Base-by-base conservation (phyloP, 75 land plant genomes). In the Isoetes taiwanensis region DNA sequence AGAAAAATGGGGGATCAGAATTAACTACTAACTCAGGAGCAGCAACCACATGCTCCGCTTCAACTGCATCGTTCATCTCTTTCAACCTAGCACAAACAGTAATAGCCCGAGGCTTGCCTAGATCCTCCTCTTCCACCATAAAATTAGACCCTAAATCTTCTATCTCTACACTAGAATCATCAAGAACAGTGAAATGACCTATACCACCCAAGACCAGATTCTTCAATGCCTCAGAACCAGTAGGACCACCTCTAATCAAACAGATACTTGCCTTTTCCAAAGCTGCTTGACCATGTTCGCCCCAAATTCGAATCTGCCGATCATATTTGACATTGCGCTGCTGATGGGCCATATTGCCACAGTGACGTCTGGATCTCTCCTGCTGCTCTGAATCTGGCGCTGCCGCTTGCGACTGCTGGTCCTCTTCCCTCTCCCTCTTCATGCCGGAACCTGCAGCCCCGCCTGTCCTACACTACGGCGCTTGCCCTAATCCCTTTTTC, bases 171-270 rank as follows among this genome's bases (percentile, higher is more conserved):
- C 77, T 81, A 10, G 83, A 72, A 5, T 76, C 94, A 67, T 91
- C 97, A 38, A 91, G 73, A 28, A 83, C 72, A 0, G 94, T 87
- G 58, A 87, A 74, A 19, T 85, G 80, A 54, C 97, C 97, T 65
- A 91, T 66, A 3, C 97, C 97, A 37, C 97, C 97, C 40, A 91
- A 77, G 35, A 91, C 97, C 39, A 91, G 79, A 65, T 91, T 91
- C 41, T 91, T 91, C 60, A 91, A 60, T 0, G 97, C 70, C 63
- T 91, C 97, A 26, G 88, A 78, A 17, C 97, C 97, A 24, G 97
- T 91, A 11, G 97, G 88, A 9, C 97, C 94, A 70, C 94, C 83
- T 32, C 83, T 91, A 52, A 91, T 76, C 32, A 91, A 70, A 65
- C 97, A 91, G 30, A 87, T 60, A 34, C 69, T 78, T 2, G 95